Evolutionary conservation across 441 rosid genomes (phyloP), one percentile per base, ranked within the genome.

Genomic region (Brassica hybrid): DNA sequence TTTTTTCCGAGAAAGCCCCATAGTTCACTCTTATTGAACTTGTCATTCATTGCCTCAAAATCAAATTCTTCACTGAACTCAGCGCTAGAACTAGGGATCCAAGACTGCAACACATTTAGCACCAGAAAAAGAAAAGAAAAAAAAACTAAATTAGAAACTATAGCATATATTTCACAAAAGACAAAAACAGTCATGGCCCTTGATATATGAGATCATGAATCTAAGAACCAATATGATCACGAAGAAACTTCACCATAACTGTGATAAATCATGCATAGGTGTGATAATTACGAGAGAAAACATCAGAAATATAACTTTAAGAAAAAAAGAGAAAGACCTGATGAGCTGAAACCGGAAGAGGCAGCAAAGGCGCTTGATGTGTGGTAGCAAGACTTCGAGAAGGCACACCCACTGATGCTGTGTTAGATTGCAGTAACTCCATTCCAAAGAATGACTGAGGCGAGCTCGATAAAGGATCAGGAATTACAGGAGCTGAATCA

Each of bases 41-140:
- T 87, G 76, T 87, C 88, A 76, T 90, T 84, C 94, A 88, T 90
- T 48, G 91, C 91, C 74, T 86, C 89, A 84, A 90, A 90, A 84
- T 90, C 89, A 80, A 90, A 88, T 79, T 88, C 94, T 83, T 90
- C 91, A 43, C 86, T 82, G 58, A 81, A 90, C 69, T 54, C 85
- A 19, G 66, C 69, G 88, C 79, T 52, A 36, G 79, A 71, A 71
- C 79, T 75, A 75, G 76, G 76, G 52, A 34, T 58, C 59, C 69
- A 52, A 71, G 83, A 59, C 83, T 80, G 79, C 52, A 71, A 48
- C 58, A 74, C n/a, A 75, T 74, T 70, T 25, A 70, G n/a, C n/a
- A 45, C 68, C 72, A 74, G 25, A 73, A 67, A 9, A 74, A 13
- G 34, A 1, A 18, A 7, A n/a, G n/a, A n/a, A n/a, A n/a, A n/a